A percentile compares a stretch with the other conserved stretches of the same genome.
phyloP scores from a whole-genome alignment of 1,284 basidiomycete species.

The Ustanciosporium gigantosporum region DNA sequence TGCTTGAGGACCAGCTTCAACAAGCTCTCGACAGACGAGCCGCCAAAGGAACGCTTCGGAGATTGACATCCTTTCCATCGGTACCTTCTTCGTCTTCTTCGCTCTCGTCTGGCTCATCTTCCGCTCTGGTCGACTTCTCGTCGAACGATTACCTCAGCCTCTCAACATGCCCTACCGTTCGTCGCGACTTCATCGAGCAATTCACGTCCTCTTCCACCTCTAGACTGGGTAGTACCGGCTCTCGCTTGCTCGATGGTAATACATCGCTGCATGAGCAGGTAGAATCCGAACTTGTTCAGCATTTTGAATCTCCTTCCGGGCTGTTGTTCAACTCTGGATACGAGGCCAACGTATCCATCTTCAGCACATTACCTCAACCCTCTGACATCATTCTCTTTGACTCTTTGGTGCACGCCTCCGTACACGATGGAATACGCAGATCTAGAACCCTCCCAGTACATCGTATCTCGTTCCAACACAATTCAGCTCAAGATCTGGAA shows the following conservation, averaged over 20 bases:
- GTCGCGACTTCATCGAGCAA: conserved; percentile 21
- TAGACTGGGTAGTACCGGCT: conserved; percentile 76
- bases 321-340: conserved; percentile 93
- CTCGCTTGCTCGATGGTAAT: conserved; percentile 82
- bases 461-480: conserved; percentile 27
- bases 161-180: conserved; percentile 68
- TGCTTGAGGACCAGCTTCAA: conserved; percentile 49
- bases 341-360: conserved; percentile 89
- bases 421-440: conserved; percentile 88
- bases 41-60: conserved; percentile 45
- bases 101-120: background rate
- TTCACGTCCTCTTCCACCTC: conserved; percentile 5
- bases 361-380: conserved; percentile 77
- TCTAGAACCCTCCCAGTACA: conserved; percentile 62
- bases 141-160: conserved; percentile 95
- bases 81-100: conserved; percentile 9
- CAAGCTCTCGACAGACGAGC: conserved; percentile 40
- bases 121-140: conserved; percentile 70
- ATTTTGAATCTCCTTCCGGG: conserved; percentile 56
- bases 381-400: conserved; percentile 83
- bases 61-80: conserved; percentile 35
- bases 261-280: conserved; percentile 40
- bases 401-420: conserved; percentile 86
- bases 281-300: conserved; percentile 39
- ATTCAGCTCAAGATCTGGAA: conserved; percentile 10